Percentiles rank a stretch among this genome's conserved stretches.
phyloP scores from a whole-genome alignment of 2,329 filamentous ascomycete genomes.

The Epichloe baconii region DNA sequence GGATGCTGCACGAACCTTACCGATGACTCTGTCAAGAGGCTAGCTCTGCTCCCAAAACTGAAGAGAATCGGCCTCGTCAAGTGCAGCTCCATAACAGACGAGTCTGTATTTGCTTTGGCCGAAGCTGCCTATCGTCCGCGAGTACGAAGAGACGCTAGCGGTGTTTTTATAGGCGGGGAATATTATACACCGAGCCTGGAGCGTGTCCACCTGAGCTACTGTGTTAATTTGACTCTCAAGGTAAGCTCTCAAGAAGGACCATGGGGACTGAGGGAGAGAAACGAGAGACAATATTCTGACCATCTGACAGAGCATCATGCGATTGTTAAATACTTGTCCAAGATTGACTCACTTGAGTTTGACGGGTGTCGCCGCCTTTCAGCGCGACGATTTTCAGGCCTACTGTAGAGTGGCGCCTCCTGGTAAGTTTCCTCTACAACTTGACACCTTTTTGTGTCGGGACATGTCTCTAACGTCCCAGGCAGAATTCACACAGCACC shows the following conservation, averaged over 20 bases:
- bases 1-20: conserved; percentile 90
- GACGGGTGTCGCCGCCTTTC: conserved; percentile 84
- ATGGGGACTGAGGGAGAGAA: neutral
- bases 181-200: conserved; percentile 59
- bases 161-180: conserved; percentile 34
- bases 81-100: conserved; percentile 79
- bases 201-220: conserved; percentile 93
- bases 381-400: conserved; percentile 67
- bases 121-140: conserved; percentile 47
- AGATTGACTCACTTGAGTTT: conserved; percentile 88
- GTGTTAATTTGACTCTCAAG: conserved; percentile 66
- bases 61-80: conserved; percentile 94
- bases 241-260: conserved; percentile 35
- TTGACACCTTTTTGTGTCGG: neutral
- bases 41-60: conserved; percentile 81
- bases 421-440: conserved; percentile 31
- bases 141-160: conserved; percentile 34
- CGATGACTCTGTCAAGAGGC: conserved; percentile 69
- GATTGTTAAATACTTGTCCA: conserved; percentile 78
- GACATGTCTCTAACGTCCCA: neutral
- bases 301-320: conserved; percentile 63
- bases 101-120: conserved; percentile 74
- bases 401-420: conserved; percentile 79
- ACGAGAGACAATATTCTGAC: neutral
- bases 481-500: conserved; percentile 84